A percentile compares a stretch with the other conserved stretches of the same genome.
Conservation (phyloP, 2,329 filamentous ascomycete genomes). For the Fusarium pilosicola region DNA sequence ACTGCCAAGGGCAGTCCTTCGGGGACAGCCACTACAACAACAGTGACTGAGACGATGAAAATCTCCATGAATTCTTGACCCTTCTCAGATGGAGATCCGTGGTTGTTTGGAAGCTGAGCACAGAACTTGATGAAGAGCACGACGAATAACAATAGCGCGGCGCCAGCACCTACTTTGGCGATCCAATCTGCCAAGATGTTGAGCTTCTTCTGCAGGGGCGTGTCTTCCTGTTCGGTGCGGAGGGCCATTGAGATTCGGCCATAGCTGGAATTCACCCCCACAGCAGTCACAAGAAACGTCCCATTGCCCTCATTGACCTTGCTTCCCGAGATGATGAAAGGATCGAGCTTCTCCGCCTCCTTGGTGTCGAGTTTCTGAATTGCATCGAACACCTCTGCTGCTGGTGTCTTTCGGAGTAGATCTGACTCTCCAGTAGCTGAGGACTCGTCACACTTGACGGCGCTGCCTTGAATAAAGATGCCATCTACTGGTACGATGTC, state of each 20-base stretch:
- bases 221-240: constrained; percentile 61
- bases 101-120: constrained; percentile 65
- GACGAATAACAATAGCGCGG: constrained; percentile 78
- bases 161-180: constrained; percentile 65
- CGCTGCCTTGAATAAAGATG: constrained; percentile 67
- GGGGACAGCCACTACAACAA: constrained; percentile 74
- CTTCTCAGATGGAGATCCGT: constrained; percentile 64
- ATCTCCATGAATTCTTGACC: constrained; percentile 68
- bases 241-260: constrained; percentile 67
- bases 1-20: constrained; percentile 75
- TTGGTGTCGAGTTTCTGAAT: constrained; percentile 57
- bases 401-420: constrained; percentile 72
- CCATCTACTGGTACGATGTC: constrained; percentile 78
- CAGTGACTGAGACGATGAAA: constrained; percentile 72
- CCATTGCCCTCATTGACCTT: constrained; percentile 65
- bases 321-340: constrained; percentile 69
- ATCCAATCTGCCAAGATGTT: constrained; percentile 48
- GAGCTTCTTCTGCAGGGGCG: constrained; percentile 66
- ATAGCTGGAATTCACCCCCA: constrained; percentile 65
- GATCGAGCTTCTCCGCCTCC: constrained; percentile 64
- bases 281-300: constrained; percentile 64
- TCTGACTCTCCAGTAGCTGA: constrained; percentile 80
- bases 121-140: constrained; percentile 83
- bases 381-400: constrained; percentile 65
- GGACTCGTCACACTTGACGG: constrained; percentile 74